phyloP scores from a whole-genome alignment of 2,329 filamentous ascomycete species.

The Ophiocordyceps polyrhachis-furcata region DNA sequence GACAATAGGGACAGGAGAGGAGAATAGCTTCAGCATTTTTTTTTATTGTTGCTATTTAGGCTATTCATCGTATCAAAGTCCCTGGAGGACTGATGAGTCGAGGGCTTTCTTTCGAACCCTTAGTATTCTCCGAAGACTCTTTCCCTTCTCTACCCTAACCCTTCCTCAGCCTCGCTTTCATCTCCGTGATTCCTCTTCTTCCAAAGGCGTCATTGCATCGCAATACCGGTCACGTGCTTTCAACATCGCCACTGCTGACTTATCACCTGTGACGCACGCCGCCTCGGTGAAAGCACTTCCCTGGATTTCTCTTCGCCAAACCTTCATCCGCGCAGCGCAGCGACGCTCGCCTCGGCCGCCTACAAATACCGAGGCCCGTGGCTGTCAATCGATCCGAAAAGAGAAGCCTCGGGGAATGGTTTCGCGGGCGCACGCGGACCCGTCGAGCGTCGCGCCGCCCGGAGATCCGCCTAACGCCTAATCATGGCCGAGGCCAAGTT shows the following conservation, averaged over 20 bases:
- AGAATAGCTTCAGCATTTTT: neutral
- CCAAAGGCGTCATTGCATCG: neutral
- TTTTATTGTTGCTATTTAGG: neutral
- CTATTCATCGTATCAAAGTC: too few relatives aligned
- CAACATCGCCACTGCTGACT: neutral
- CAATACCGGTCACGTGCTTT: neutral
- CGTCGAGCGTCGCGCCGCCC: neutral
- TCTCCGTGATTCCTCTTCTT: too few relatives aligned
- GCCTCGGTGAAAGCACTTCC: neutral
- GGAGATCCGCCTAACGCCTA: constrained; percentile 3
- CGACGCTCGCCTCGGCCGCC: neutral
- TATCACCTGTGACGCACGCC: neutral
- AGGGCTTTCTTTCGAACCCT: too few relatives aligned
- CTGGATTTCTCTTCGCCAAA: neutral
- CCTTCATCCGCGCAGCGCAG: neutral
- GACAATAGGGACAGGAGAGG: neutral
- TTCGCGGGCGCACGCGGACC: neutral
- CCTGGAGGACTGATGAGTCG: too few relatives aligned
- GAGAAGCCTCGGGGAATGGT: neutral
- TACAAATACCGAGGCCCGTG: too few relatives aligned
- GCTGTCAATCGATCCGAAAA: too few relatives aligned
- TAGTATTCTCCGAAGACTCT: too few relatives aligned
- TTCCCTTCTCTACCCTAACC: too few relatives aligned
- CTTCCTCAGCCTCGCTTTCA: too few relatives aligned
- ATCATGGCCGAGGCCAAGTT: constrained; percentile 17